Percentiles rank a stretch among this genome's conserved stretches.
phyloP scores from a whole-genome alignment of 805 yeast genomes.

The Dipodascus geniculatus region DNA sequence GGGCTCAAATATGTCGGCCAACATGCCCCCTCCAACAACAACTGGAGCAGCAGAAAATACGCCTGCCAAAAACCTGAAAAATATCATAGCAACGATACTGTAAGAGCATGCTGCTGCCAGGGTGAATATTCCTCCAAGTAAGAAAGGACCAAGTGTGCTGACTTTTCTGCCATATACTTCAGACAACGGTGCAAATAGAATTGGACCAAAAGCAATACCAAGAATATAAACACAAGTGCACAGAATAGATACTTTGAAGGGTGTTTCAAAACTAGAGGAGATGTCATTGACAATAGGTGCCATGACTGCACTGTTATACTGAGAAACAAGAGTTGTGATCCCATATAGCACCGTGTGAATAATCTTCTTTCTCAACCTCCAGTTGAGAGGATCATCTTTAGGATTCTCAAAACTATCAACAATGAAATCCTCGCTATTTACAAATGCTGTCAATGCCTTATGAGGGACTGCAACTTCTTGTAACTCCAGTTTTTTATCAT shows the following conservation, averaged over 20 bases:
- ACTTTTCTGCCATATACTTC: conserved; percentile 39
- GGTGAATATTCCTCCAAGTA: conserved; percentile 30
- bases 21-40: conserved; percentile 46
- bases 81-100: conserved; percentile 38
- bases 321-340: conserved; percentile 33
- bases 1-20: conserved; percentile 45
- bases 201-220: conserved; percentile 60
- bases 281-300: conserved; percentile 29
- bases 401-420: background rate
- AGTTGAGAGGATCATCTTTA: conserved; percentile 35
- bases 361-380: conserved; percentile 32
- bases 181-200: conserved; percentile 51
- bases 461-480: background rate
- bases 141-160: conserved; percentile 34
- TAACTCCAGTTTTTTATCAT: background rate
- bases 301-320: conserved; percentile 39
- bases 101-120: conserved; percentile 41
- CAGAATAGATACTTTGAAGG: conserved; percentile 37
- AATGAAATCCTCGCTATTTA: background rate
- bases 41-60: conserved; percentile 49
- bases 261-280: conserved; percentile 31
- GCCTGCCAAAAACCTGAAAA: conserved; percentile 48
- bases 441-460: background rate
- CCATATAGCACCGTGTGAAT: conserved; percentile 31
- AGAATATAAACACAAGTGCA: conserved; percentile 48